Percentiles rank a stretch among this genome's conserved stretches.
These are phyloP conservation scores for Cryptosporidium sp. DNA, from an alignment of 169 alveolate species.

Conservation along the genomic window DNA sequence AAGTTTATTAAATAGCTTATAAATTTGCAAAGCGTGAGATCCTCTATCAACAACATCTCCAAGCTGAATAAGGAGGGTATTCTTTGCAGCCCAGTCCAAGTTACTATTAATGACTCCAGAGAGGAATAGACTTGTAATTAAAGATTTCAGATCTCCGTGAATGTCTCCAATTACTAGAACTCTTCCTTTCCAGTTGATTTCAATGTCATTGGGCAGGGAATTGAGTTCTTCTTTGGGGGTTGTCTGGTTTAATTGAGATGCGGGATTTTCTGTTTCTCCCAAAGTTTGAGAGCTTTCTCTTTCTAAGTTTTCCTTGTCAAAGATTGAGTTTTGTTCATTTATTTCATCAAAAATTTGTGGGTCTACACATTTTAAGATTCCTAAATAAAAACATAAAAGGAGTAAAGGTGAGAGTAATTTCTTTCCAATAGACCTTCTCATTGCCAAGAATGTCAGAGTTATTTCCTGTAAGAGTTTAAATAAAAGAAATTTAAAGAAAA, in stretches of 20 bases:
- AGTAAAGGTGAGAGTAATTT: background rate
- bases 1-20: conserved; percentile 61
- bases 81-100: conserved; percentile 79
- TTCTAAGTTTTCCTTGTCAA: background rate
- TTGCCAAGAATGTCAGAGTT: background rate
- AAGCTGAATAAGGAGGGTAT: conserved; percentile 76
- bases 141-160: conserved; percentile 79
- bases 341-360: background rate
- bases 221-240: background rate
- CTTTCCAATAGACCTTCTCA: background rate
- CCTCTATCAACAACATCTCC: conserved; percentile 82
- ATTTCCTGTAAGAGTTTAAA: background rate
- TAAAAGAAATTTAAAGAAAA: background rate
- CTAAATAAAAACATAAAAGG: background rate
- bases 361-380: background rate
- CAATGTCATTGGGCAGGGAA: conserved; percentile 28
- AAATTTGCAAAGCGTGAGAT: conserved; percentile 73
- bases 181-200: conserved; percentile 78
- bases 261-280: background rate
- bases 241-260: background rate
- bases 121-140: conserved; percentile 75
- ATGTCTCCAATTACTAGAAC: conserved; percentile 80
- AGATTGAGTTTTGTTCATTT: background rate
- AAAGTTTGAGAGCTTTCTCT: background rate
- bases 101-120: conserved; percentile 76